Base-by-base conservation (phyloP, 805 yeast genomes). In the Dipodascus geniculatus region DNA sequence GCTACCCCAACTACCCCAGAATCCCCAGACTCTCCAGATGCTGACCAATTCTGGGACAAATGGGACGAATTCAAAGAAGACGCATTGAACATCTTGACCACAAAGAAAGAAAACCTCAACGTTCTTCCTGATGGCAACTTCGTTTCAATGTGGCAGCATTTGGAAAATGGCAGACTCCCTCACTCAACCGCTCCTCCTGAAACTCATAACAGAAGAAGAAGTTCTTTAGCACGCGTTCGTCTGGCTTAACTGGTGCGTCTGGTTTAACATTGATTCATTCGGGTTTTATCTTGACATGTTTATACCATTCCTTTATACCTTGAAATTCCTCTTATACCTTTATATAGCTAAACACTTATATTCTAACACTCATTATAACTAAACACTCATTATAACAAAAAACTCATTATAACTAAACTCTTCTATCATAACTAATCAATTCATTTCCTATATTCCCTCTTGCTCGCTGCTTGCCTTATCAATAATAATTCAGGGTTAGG, bases 1-100 rank as follows among this genome's bases (percentile, higher is more conserved):
- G n/a, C n/a, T n/a, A n/a, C n/a, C n/a, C n/a, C n/a, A n/a, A n/a
- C n/a, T n/a, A 42, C 22, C 48, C 22, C 48, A 17, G 48, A 42
- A 8, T 38, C 44, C 19, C 14, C 44, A 6, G 44, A 38, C 6
- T 6, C 44, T 38, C 4, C 44, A 14, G 20, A 38, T n/a, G 23
- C 23, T 3, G 49, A 47, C 9, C 23, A 22, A 8, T 47, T 47
- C 28, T 47, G 49, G 49, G 17, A 22, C n/a, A 47, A 47, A 47
- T 47, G 49, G 49, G 49, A 47, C 19, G 49, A 47, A 6, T 47
- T 22, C 19, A 47, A 47, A 47, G 49, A 47, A 47, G 49, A 47
- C 4, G 31, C 31, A 14, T 16, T 47, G n/a, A 47, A 47, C 19
- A 22, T 47, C 28, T 9, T 22, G 24, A 23, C 31, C 49, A 20